Evolutionary conservation across 768 basidiomycete genomes (phyloP).

Genomic region (Tulasnella calospora): DNA sequence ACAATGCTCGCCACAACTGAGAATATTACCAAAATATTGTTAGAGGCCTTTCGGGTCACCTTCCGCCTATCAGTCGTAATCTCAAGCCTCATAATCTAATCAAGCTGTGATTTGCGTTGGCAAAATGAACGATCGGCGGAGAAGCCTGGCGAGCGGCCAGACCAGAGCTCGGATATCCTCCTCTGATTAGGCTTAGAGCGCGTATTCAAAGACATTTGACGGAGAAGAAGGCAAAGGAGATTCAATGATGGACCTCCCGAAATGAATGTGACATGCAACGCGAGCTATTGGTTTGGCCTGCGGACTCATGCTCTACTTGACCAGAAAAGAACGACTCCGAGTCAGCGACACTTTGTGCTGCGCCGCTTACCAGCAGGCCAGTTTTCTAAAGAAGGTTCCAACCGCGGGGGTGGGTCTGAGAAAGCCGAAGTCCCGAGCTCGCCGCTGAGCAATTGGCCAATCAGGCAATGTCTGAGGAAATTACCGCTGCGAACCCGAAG

Average conservation of each 20-base stretch:
- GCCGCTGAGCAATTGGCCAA: neutral
- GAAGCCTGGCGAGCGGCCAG: neutral
- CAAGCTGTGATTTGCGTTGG: neutral
- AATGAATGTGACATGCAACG: neutral
- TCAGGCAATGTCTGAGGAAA: neutral
- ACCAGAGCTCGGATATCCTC: neutral
- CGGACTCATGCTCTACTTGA: neutral
- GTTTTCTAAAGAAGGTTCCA: neutral
- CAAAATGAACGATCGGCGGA: neutral
- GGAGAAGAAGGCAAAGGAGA: neutral
- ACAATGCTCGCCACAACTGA: neutral
- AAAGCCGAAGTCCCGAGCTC: neutral
- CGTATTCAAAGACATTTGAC: neutral
- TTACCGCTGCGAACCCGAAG: neutral
- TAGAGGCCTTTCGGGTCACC: neutral
- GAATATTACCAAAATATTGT: neutral
- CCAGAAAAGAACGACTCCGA: neutral
- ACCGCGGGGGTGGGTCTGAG: neutral
- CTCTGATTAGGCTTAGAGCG: neutral
- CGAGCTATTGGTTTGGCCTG: neutral
- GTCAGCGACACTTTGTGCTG: neutral
- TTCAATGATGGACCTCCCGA: neutral
- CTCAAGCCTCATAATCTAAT: constrained; percentile 6
- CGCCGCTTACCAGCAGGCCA: neutral
- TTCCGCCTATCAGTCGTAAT: neutral